Percentiles rank a stretch among this genome's conserved stretches.
These are phyloP conservation scores for Phytophthora ohioensis DNA, from an alignment of 352 stramenopile genomes.

Conservation along the genomic window DNA sequence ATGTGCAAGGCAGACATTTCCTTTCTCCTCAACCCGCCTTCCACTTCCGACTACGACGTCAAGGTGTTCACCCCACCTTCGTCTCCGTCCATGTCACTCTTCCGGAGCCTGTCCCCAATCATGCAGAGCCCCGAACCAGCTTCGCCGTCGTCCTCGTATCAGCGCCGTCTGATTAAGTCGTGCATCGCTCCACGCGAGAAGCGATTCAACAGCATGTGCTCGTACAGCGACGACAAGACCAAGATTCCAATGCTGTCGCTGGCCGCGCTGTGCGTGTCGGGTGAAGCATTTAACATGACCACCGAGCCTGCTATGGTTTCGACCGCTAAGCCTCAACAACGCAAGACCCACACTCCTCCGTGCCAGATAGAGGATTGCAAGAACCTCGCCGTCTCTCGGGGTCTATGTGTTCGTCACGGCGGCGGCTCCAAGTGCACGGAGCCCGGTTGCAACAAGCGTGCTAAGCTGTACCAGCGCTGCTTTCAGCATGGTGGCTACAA, in stretches of 20 bases:
- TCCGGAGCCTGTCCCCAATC: conserved; percentile 34
- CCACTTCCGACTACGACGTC: conserved; percentile 1
- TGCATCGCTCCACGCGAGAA: conserved; percentile 54
- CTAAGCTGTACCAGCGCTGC: conserved; percentile 74
- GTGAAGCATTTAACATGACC: conserved; percentile 24
- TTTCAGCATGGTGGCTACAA: conserved; percentile 78
- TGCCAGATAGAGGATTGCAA: conserved; percentile 67
- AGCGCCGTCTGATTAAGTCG: conserved; percentile 44
- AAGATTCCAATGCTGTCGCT: conserved; percentile 45
- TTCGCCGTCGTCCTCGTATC: conserved; percentile 33
- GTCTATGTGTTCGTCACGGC: conserved; percentile 62
- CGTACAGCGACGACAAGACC: conserved; percentile 38
- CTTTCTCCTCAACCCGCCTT: conserved; percentile 51
- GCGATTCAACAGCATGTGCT: conserved; percentile 43
- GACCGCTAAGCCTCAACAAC: conserved; percentile 11
- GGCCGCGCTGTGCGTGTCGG: conserved; percentile 39
- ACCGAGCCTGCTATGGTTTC: conserved; percentile 34
- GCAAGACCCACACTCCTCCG: conserved; percentile 59
- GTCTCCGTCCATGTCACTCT: conserved; percentile 38
- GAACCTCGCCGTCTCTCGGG: conserved; percentile 65
- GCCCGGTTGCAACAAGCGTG: conserved; percentile 61
- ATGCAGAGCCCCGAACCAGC: conserved; percentile 34
- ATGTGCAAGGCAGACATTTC: conserved; percentile 56
- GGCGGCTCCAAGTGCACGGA: conserved; percentile 61
- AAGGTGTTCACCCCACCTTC: conserved; percentile 9